These are phyloP conservation scores for Trichocladium uniseriatum DNA, from an alignment of 495 filamentous ascomycete genomes.

Conservation along the genomic window DNA sequence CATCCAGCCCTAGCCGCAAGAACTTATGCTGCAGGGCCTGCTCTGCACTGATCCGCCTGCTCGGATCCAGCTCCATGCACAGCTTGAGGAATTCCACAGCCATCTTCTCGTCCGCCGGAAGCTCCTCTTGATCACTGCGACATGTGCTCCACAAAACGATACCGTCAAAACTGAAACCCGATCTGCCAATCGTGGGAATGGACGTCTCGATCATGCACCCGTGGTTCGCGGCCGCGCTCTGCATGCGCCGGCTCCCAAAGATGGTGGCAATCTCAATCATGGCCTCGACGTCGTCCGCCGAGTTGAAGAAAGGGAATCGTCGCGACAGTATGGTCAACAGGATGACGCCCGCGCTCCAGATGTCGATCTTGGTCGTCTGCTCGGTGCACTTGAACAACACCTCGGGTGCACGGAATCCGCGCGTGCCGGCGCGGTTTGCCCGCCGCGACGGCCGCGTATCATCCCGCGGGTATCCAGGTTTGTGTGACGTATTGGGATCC, in stretches of 20 bases:
- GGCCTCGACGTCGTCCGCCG: constrained; percentile 89
- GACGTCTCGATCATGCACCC: constrained; percentile 80
- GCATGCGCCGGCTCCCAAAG: constrained; percentile 81
- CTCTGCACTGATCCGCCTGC: constrained; percentile 58
- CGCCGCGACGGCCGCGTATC: constrained; percentile 79
- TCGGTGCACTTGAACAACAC: constrained; percentile 96
- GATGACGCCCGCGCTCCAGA: constrained; percentile 95
- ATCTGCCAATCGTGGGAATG: constrained; percentile 78
- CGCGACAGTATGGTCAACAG: constrained; percentile 80
- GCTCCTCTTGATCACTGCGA: constrained; percentile 38
- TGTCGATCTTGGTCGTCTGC: constrained; percentile 92
- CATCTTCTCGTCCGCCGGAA: constrained; percentile 52
- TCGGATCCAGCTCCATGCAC: constrained; percentile 67
- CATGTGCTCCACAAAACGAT: constrained; percentile 87
- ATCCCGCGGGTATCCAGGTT: constrained; percentile 70
- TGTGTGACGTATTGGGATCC: constrained; percentile 14
- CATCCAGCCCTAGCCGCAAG: constrained; percentile 35
- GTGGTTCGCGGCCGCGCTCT: constrained; percentile 67
- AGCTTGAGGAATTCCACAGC: constrained; percentile 56
- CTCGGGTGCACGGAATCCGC: constrained; percentile 92
- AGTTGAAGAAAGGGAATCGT: constrained; percentile 97
- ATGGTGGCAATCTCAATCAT: constrained; percentile 95
- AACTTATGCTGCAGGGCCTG: constrained; percentile 73
- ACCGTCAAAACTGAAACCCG: constrained; percentile 80
- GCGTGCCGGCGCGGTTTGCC: constrained; percentile 91